Evolutionary conservation across 2,329 filamentous ascomycete genomes (phyloP), one percentile per base, ranked within the genome.

Genomic region (Neofusicoccum laricinum): DNA sequence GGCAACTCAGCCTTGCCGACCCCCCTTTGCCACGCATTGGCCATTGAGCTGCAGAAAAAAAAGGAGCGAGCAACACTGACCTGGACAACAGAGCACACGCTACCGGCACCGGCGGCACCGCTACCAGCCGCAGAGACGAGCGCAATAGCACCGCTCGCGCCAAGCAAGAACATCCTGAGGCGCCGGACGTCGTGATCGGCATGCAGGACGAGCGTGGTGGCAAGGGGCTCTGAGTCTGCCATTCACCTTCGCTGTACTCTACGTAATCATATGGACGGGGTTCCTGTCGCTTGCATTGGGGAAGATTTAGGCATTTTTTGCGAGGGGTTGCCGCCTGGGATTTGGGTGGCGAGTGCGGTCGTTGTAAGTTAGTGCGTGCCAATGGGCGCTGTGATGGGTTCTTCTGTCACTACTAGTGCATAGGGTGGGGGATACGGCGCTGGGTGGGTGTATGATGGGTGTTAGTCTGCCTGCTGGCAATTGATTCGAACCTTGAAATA

Each of bases 131-230:
- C 36, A 72, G 64, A 21, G 80, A 82, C 65, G 71, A 72, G 30
- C 70, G 72, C 25, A 73, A 75, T 25, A 76, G 72, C 34, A 74
- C 70, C 51, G 67, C 70, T 30, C 78, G 77, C 71, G 78, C 80
- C 30, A 82, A 82, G 75, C 71, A 79, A 62, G 80, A 82, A 62
- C 75, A 78, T 63, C 81, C 81, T 2, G 81, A 82, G 70, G 76
- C 79, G 14, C 81, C 81, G 0, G 80, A 78, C 55, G 71, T 73
- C 55, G 76, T 76, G 5, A 81, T 83, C 68, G 81, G 81, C 0
- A 82, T 83, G 78, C 79, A 83, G 70, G 80, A 82, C 69, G 81
- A 83, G 75, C 73, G 80, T 63, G 81, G 81, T 64, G 77, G 76
- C 45, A 78, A 80, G 63, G 79, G 80, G n/a, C 4, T 25, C 36